phyloP scores from a whole-genome alignment of 2,329 filamentous ascomycete genomes.

The Penicillium sp. region DNA sequence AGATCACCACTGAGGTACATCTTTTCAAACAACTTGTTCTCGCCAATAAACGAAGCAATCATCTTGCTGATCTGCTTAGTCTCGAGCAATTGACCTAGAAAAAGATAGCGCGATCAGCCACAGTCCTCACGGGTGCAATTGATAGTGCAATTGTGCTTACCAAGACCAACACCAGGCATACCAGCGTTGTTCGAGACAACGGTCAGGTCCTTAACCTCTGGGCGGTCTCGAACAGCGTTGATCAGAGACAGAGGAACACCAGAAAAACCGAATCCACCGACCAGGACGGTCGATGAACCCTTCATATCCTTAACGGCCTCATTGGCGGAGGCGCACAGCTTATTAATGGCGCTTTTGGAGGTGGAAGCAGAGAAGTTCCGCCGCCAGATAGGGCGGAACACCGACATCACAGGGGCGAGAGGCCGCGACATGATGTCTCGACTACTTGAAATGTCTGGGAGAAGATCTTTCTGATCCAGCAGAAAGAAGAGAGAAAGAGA shows the following conservation, averaged over 20 bases:
- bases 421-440: conserved; percentile 29
- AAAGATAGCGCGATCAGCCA: neutral
- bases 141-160: conserved; percentile 39
- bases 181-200: conserved; percentile 83
- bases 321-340: conserved; percentile 67
- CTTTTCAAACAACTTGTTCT: conserved; percentile 82
- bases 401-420: conserved; percentile 27
- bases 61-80: conserved; percentile 72
- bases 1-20: conserved; percentile 85
- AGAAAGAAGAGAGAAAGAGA: conserved; percentile 16
- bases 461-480: conserved; percentile 16
- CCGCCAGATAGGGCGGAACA: conserved; percentile 37
- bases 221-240: conserved; percentile 62
- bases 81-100: conserved; percentile 63
- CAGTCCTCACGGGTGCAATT: neutral
- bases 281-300: conserved; percentile 68
- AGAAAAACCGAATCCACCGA: conserved; percentile 77
- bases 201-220: conserved; percentile 61
- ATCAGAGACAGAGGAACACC: conserved; percentile 55
- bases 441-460: conserved; percentile 15
- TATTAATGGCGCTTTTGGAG: conserved; percentile 68
- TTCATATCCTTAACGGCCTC: conserved; percentile 71
- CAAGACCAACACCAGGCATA: conserved; percentile 68
- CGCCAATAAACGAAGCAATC: conserved; percentile 73
- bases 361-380: conserved; percentile 66